Conservation (phyloP, 2,329 filamentous ascomycete genomes). For the Neurospora sp. region DNA sequence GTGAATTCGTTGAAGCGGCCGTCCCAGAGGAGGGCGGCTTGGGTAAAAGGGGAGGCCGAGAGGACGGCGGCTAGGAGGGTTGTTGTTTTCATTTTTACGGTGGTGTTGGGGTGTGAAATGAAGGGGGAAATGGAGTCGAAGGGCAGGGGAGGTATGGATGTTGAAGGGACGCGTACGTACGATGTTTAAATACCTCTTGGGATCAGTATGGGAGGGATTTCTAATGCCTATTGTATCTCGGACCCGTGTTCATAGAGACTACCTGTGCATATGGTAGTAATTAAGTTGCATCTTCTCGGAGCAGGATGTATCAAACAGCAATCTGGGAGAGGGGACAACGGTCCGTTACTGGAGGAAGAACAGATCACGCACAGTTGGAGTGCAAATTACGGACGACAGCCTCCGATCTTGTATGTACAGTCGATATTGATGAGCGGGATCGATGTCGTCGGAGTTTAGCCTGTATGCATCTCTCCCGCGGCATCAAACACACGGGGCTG, state of each 20-base stretch:
- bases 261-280: not conserved
- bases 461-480: slow-evolving; percentile 3
- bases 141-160: not conserved
- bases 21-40: slow-evolving; percentile 41
- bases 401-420: slow-evolving; percentile 10
- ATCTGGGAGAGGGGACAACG: slow-evolving; percentile 7
- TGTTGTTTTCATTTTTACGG: slow-evolving; percentile 9
- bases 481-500: slow-evolving; percentile 2
- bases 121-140: not conserved
- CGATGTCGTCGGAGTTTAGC: slow-evolving; percentile 10
- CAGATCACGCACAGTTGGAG: not conserved
- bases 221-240: not conserved
- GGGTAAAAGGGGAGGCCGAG: not conserved
- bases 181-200: not conserved
- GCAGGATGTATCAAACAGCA: not conserved
- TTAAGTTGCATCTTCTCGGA: not conserved
- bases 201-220: not conserved
- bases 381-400: slow-evolving; percentile 13
- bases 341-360: slow-evolving; percentile 6
- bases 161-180: not conserved
- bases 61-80: slow-evolving; percentile 10
- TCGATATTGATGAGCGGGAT: slow-evolving; percentile 7
- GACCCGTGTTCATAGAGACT: not conserved
- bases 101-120: not conserved
- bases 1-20: slow-evolving; percentile 53